Evolutionary conservation across 768 basidiomycete genomes (phyloP), one percentile per base, ranked within the genome.

Genomic region (Amanita phalloides): DNA sequence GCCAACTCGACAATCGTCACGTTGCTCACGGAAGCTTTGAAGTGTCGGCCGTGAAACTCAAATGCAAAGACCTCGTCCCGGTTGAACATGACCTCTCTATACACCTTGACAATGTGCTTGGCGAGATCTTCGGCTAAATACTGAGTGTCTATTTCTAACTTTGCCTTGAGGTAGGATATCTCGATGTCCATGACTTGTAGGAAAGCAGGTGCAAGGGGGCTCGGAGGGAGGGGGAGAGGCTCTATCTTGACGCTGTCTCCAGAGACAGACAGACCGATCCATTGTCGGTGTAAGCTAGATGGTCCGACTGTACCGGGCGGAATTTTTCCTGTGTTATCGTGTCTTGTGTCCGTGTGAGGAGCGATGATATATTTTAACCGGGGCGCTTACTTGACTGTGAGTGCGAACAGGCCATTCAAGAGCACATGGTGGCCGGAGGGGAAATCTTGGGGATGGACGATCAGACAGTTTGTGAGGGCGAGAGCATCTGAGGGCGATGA

Each of bases 41-140:
- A 66, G 55, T 84, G 85, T 54, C 89, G 83, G 0, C 91, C 89
- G 56, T 87, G 85, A 65, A 80, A 98, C 61, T 97, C 95, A 60
- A 95, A 90, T 3, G 85, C 81, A 53, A 95, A 67, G 9, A 80
- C 68, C 64, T 90, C 78, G 28, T 84, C 81, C 1, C 74, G 65
- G 13, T 81, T 77, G 62, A 95, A 77, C 17, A 93, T 70, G 48
- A 87, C 69, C 4, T 81, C 83, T 51, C 69, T 79, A 71, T 84
- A 93, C 0, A 84, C 84, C 55, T 81, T 79, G 58, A 89, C 60
- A 63, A 98, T 85, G 38, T 77, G 82, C 20, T 71, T 68, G 2
- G 79, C 76, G 69, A 98, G 86, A 30, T 96, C 92, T 55, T 99
- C 95, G 11, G 84, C 80, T 49, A 87, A 85, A 67, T 86, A 96